A percentile compares a stretch with the other conserved stretches of the same genome.
Conservation (phyloP, 768 basidiomycete species). For the Megacollybia marginata region DNA sequence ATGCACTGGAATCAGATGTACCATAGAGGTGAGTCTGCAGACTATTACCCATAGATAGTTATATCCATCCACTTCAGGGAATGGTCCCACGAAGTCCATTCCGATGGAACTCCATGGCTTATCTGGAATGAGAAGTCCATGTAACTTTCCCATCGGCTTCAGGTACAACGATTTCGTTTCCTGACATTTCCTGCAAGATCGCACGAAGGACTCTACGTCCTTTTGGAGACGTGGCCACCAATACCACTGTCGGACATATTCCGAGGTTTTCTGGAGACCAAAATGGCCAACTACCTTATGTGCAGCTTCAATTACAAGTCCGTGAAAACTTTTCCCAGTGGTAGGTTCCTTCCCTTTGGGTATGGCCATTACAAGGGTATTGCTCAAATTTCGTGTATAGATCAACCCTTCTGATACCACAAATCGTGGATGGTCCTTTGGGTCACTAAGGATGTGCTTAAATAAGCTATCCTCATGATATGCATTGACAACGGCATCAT, state of each 20-base stretch:
- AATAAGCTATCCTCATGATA: not conserved
- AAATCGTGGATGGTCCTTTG: not conserved
- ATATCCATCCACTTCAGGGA: not conserved
- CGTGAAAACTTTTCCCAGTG: no score
- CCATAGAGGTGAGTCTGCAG: not conserved
- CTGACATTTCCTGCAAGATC: not conserved
- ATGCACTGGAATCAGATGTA: not conserved
- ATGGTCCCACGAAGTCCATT: not conserved
- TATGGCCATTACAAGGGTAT: not conserved
- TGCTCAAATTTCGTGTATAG: not conserved
- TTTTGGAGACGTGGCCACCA: slow-evolving; percentile 18
- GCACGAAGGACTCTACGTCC: not conserved
- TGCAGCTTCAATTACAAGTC: not conserved
- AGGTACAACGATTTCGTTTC: not conserved
- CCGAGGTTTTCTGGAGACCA: no score
- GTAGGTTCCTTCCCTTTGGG: not conserved
- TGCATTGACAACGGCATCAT: not conserved
- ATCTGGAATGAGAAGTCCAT: not conserved
- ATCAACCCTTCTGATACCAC: not conserved
- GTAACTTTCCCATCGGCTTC: not conserved
- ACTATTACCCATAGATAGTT: not conserved
- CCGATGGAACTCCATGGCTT: not conserved
- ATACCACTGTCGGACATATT: no score
- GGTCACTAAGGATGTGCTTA: not conserved
- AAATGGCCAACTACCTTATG: not conserved